Evolutionary conservation across 2,329 filamentous ascomycete genomes (phyloP), one percentile per base, ranked within the genome.

Genomic region (Chaetothyriales sp.): DNA sequence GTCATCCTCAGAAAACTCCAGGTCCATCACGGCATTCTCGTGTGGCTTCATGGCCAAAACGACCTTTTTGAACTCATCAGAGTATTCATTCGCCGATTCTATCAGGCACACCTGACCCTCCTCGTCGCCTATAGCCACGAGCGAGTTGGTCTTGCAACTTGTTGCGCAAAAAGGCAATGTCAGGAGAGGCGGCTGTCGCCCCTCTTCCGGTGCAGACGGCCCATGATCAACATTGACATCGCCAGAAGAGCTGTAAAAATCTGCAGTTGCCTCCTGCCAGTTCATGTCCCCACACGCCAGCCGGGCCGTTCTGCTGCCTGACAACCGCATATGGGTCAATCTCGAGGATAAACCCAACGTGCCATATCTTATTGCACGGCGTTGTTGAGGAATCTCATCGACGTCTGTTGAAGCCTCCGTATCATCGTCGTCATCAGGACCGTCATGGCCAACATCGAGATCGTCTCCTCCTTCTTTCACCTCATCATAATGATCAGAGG

Each of bases 41-140:
- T 86, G 83, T 6, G 80, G 75, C 42, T 72, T 75, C 63, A 83
- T 81, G 10, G 70, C 69, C 42, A 83, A 66, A 57, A 78, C 78
- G 2, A 73, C 65, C 54, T 71, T 70, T n/a, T 68, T 71, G 62
- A 85, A 84, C 0, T 66, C 66, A 25, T 65, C 63, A 43, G 72
- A 66, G 52, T 71, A 68, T 44, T 70, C 67, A 51, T 72, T 68
- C 0, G 73, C 70, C 2, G 80, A 76, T 60, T 86, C 81, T 6
- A 86, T 61, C 12, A 86, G 64, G 50, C 80, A 72, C 47, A 86
- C 71, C 19, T 72, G 71, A 18, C 83, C 83, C 60, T 82, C 78
- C 66, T 86, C 82, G 59, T 84, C 81, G 42, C 81, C 83, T 52
- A 84, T 70, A 2, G 82, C 83, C 52, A 85, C 73, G 8, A 86